phyloP scores from a whole-genome alignment of 306 rosid species.

The Vigna trinervia region DNA sequence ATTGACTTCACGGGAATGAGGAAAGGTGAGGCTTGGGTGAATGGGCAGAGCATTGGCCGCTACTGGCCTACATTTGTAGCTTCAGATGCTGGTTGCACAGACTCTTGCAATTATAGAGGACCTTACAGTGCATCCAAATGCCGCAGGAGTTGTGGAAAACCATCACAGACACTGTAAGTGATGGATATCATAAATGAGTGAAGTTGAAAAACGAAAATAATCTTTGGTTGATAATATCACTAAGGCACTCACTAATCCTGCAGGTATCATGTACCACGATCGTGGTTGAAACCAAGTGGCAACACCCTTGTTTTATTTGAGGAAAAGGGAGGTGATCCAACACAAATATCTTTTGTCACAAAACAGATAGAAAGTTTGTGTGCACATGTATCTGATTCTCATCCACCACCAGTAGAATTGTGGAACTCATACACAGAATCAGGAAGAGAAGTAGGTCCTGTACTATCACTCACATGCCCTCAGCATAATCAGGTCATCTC shows the following conservation, averaged over 20 bases:
- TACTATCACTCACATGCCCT: conserved; percentile 77
- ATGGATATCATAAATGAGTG: conserved; percentile 17
- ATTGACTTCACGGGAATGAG: conserved; percentile 93
- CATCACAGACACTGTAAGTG: conserved; percentile 83
- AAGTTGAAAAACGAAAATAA: conserved; percentile 34
- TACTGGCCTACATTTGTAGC: conserved; percentile 81
- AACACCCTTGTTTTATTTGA: conserved; percentile 83
- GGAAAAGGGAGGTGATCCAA: conserved; percentile 91
- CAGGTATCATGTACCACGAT: conserved; percentile 90
- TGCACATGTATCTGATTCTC: conserved; percentile 83
- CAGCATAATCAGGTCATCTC: conserved; percentile 72
- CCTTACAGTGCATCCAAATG: conserved; percentile 65
- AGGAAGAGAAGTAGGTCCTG: conserved; percentile 54
- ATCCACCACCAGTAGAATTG: conserved; percentile 73
- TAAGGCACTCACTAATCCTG: conserved; percentile 1
- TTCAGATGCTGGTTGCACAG: conserved; percentile 62
- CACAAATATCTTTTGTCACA: conserved; percentile 67
- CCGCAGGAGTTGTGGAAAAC: conserved; percentile 83
- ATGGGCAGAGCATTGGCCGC: conserved; percentile 96
- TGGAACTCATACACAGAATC: conserved; percentile 65
- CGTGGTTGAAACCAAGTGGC: conserved; percentile 71
- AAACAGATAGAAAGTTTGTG: conserved; percentile 74
- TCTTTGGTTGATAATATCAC: conserved; percentile 39
- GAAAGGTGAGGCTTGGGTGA: conserved; percentile 99
- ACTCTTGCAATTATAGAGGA: conserved; percentile 77